phyloP scores from a whole-genome alignment of 768 basidiomycete genomes.

The Podaxis sp. region DNA sequence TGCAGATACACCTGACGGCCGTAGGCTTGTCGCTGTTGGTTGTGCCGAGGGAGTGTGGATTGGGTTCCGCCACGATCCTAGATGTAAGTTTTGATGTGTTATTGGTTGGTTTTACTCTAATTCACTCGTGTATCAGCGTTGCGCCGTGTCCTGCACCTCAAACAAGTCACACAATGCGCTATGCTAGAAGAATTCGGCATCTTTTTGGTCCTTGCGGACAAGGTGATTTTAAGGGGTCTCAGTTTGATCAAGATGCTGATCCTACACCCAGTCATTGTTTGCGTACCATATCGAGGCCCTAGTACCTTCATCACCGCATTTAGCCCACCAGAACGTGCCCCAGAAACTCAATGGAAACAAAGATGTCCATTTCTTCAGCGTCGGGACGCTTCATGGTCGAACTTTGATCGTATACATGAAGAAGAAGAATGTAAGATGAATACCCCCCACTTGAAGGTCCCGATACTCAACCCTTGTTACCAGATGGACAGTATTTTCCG shows the following conservation, averaged over 20 bases:
- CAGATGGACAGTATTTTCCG: slow-evolving; percentile 90
- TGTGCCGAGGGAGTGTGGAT: slow-evolving; percentile 96
- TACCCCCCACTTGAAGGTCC: background rate
- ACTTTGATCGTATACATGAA: slow-evolving; percentile 96
- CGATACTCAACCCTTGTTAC: background rate
- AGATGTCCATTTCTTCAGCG: slow-evolving; percentile 95
- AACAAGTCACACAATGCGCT: slow-evolving; percentile 89
- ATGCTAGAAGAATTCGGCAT: slow-evolving; percentile 97
- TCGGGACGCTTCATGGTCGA: slow-evolving; percentile 79
- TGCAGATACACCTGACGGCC: slow-evolving; percentile 79
- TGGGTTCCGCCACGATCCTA: slow-evolving; percentile 82
- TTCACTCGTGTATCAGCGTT: slow-evolving; percentile 58
- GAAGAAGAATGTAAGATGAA: slow-evolving; percentile 65
- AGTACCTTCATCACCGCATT: slow-evolving; percentile 79
- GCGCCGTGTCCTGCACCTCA: slow-evolving; percentile 88
- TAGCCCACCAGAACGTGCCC: slow-evolving; percentile 66
- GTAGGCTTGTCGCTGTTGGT: slow-evolving; percentile 81
- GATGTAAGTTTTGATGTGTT: slow-evolving; percentile 48
- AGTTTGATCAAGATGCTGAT: background rate
- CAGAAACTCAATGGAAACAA: slow-evolving; percentile 86
- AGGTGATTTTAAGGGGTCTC: slow-evolving; percentile 43
- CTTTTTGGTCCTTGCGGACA: slow-evolving; percentile 91
- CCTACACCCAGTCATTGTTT: slow-evolving; percentile 60
- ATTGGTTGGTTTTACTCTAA: background rate
- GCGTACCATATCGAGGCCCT: slow-evolving; percentile 96